phyloP scores from a whole-genome alignment of 345 rosid species.

The Raphanus raphanistrum region DNA sequence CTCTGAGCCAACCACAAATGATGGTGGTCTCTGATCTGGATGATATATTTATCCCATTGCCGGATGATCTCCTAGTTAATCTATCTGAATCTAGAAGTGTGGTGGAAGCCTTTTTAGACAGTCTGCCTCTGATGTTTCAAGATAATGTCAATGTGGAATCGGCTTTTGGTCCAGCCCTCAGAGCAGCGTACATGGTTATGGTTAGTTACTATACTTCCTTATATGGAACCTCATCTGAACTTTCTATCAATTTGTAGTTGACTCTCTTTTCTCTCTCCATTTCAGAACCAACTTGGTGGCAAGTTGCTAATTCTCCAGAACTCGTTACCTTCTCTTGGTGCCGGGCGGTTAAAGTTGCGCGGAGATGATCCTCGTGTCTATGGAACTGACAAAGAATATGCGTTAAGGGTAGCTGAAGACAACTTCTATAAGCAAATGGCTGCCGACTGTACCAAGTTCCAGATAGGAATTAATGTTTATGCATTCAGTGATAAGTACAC shows the following conservation, averaged over 20 bases:
- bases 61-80: conserved; percentile 98
- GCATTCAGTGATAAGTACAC: conserved; percentile 91
- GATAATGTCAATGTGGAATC: conserved; percentile 90
- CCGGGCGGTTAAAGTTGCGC: conserved; percentile 89
- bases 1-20: conserved; percentile 98
- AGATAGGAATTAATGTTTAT: conserved; percentile 87
- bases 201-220: conserved; percentile 47
- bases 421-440: conserved; percentile 97
- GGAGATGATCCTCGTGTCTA: conserved; percentile 95
- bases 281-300: conserved; percentile 92
- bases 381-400: conserved; percentile 92
- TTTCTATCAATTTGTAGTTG: conserved; percentile 20
- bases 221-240: conserved; percentile 1
- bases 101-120: conserved; percentile 88
- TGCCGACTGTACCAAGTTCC: conserved; percentile 96
- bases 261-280: conserved; percentile 21
- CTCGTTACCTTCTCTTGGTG: conserved; percentile 92
- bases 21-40: conserved; percentile 98
- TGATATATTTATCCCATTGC: conserved; percentile 86
- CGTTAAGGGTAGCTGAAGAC: conserved; percentile 90
- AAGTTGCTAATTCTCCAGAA: conserved; percentile 89
- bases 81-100: conserved; percentile 94
- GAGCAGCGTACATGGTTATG: conserved; percentile 95
- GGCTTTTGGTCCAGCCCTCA: conserved; percentile 97
- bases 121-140: conserved; percentile 92